Evolutionary conservation across 169 alveolate genomes (phyloP).

Genomic region (Plasmodium vivax): DNA sequence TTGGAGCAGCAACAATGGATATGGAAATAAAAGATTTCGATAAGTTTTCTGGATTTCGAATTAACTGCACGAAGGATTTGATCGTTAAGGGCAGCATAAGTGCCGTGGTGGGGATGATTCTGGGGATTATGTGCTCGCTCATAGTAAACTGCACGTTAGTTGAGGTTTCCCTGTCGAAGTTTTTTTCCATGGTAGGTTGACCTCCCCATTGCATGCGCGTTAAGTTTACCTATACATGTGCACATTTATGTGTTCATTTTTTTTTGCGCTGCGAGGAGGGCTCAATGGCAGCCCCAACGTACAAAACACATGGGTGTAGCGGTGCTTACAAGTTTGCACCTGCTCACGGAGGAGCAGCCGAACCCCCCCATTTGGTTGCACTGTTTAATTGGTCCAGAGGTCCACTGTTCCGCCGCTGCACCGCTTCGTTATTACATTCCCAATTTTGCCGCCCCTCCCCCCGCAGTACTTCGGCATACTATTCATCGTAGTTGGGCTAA

Average conservation of each 20-base stretch:
- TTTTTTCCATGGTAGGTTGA: conserved; percentile 89
- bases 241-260: neutral
- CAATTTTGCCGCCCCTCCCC: neutral
- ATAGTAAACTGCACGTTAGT: conserved; percentile 93
- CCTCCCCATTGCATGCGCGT: neutral
- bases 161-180: conserved; percentile 92
- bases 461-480: conserved; percentile 90
- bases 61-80: conserved; percentile 67
- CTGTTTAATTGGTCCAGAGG: neutral
- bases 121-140: conserved; percentile 91
- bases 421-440: neutral
- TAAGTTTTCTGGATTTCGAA: conserved; percentile 62
- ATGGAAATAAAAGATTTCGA: conserved; percentile 73
- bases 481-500: conserved; percentile 90
- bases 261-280: neutral
- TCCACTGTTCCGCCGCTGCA: neutral
- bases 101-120: conserved; percentile 87
- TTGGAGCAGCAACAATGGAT: conserved; percentile 40
- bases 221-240: neutral
- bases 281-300: neutral
- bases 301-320: neutral
- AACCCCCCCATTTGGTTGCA: neutral
- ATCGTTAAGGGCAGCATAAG: conserved; percentile 75
- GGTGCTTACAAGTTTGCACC: neutral
- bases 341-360: neutral